Base-by-base conservation (phyloP, 1,284 basidiomycete species). In the Schizopora paradoxa region DNA sequence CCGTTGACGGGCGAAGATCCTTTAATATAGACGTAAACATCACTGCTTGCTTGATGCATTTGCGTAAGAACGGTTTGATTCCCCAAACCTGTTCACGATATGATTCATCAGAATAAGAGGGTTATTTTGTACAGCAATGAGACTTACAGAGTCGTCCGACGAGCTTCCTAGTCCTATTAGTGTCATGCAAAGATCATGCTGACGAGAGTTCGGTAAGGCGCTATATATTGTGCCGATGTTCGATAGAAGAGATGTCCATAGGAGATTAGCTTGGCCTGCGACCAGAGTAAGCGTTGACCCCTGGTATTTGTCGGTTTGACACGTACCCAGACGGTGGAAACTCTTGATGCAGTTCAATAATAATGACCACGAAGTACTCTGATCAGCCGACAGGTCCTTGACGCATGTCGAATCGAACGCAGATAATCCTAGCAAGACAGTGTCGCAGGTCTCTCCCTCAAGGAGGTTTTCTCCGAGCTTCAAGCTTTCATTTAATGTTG, bases 1-100 rank as follows among this genome's bases (percentile, higher is more conserved):
- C 54, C 8, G 65, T 58, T 40, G 61, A 56, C 3, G 77, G 77
- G 51, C 74, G 72, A 31, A 85, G 65, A 8, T 62, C 57, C 16
- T 66, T 66, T n/a, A 95, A 69, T 13, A 93, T 68, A 8, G 73
- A 68, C 8, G 74, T 59, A 13, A 88, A 73, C 35, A 88, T 61
- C 0, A 67, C 51, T 2, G 76, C 66, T 13, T 83, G 76, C 4
- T 62, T 51, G 2, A 84, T 54, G 13, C 79, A 53, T 28, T 59
- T 64, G 4, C 67, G 61, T 1, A 88, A 63, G 2, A 79, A 59
- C 21, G 64, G 62, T 56, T 79, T 78, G 53, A 78, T 32, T 63
- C 60, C n/a, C n/a, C 11, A 63, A 53, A 51, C 76, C 72, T 80
- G 84, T 46, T 10, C 13, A 36, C 19, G n/a, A 37, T 4, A 27